Conservation (phyloP, 1,139 yeast genomes). For the Sugiyamaella sp. region DNA sequence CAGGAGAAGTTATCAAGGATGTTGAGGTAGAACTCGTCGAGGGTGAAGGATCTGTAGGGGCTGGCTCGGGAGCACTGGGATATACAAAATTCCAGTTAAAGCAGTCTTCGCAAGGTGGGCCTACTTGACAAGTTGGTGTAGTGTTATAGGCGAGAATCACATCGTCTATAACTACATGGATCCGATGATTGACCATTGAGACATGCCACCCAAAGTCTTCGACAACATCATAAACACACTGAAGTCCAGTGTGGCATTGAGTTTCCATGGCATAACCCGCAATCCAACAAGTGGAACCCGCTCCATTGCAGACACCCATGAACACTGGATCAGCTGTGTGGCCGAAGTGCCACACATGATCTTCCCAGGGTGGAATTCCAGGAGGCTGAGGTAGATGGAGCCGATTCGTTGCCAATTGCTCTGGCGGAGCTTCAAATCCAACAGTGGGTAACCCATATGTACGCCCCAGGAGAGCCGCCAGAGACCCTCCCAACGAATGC, state of each 20-base stretch:
- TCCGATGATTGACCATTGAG: constrained; percentile 82
- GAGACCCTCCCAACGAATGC: constrained; percentile 92
- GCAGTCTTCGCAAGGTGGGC: constrained; percentile 74
- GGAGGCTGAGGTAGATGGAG: constrained; percentile 93
- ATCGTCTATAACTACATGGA: constrained; percentile 88
- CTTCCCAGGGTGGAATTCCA: constrained; percentile 76
- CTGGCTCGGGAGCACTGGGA: constrained; percentile 36
- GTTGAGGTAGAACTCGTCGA: constrained; percentile 22
- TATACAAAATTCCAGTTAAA: constrained; percentile 84
- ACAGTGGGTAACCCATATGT: constrained; percentile 91
- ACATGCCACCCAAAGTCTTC: constrained; percentile 91
- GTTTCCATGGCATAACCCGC: constrained; percentile 99
- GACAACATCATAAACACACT: constrained; percentile 89
- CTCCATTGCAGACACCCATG: constrained; percentile 97
- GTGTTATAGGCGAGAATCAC: constrained; percentile 70
- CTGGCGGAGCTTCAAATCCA: constrained; percentile 94
- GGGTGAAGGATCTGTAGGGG: constrained; percentile 5
- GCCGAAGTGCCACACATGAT: constrained; percentile 93
- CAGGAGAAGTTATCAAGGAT: constrained; percentile 14
- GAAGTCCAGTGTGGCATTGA: constrained; percentile 88
- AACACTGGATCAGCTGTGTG: constrained; percentile 96
- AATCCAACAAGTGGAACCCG: constrained; percentile 82
- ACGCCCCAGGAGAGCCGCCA: constrained; percentile 79
- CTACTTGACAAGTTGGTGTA: constrained; percentile 73
- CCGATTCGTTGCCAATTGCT: constrained; percentile 76